Evolutionary conservation across 2,329 filamentous ascomycete genomes (phyloP), one percentile per base, ranked within the genome.

Genomic region (Aplosporella prunicola): DNA sequence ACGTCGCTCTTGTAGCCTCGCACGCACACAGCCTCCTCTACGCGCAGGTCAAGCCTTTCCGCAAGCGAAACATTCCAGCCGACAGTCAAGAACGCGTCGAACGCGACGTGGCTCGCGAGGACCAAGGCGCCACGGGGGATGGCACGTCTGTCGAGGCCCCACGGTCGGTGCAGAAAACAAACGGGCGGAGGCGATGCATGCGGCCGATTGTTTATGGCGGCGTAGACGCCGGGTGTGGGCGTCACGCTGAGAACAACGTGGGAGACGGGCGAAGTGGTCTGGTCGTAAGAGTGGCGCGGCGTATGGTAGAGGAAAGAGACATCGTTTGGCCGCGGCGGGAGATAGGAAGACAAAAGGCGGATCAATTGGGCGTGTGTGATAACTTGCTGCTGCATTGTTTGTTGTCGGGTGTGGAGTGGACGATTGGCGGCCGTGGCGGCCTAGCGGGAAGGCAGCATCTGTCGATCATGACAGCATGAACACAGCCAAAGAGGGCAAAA

Each of bases 1-100:
- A 53, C 36, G 34, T 62, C 56, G 13, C 53, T 56, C 40, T 61
- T 63, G 43, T 62, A 63, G 9, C 60, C 59, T 38, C 58, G 53
- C 5, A 62, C 45, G 38, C 57, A 60, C 4, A 55, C 34, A 25
- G 51, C 51, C 17, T 49, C 43, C 0, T 28, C 32, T 3, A 53
- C 35, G 20, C 52, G 42, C 32, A 63, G 44, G 4, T 52, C 54
- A 8, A 63, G 41, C 3, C 52, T 51, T 27, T 26, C 43, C 13
- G 57, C 58, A 13, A 63, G 43, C 5, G 47, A 47, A 4, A 45
- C 36, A 28, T 63, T 64, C 51, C 53, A 62, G 6, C 58, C 60
- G 5, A 61, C 55, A 2, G 60, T 62, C 24, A 63, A 43, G 9
- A 55, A 39, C 39, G 62, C 57, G 29, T 63, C 58, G 29, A 63